A percentile compares a stretch with the other conserved stretches of the same genome.
Conservation (phyloP, 331 rosid genomes). For the Quercus tomentella region DNA sequence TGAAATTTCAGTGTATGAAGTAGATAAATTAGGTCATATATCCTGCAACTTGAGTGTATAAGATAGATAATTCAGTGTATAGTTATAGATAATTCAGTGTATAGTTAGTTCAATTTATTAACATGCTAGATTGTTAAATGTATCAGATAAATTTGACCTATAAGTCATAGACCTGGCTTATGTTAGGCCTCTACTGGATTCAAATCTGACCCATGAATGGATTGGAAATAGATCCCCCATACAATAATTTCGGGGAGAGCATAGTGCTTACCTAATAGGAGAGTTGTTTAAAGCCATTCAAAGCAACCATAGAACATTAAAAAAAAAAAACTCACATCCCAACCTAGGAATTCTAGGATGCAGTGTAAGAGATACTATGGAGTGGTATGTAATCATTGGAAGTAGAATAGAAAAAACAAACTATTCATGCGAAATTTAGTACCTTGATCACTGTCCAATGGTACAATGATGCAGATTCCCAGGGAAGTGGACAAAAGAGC, state of each 20-base stretch:
- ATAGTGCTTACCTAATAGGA: not conserved
- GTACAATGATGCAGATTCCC: constrained; percentile 68
- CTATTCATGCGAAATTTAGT: not conserved
- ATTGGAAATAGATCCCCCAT: not conserved
- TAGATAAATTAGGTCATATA: constrained; percentile 3
- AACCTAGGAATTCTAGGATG: not conserved
- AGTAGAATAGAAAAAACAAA: not conserved
- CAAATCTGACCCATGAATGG: not conserved
- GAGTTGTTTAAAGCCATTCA: not conserved
- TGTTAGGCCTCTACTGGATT: not conserved
- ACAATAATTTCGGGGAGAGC: no score
- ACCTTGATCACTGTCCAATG: constrained; percentile 90
- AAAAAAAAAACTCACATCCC: no score
- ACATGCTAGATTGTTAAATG: not conserved
- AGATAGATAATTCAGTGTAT: not conserved
- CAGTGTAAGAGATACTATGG: not conserved
- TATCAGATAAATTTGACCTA: not conserved
- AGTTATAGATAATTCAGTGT: not conserved
- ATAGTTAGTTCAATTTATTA: not conserved
- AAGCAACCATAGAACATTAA: not conserved
- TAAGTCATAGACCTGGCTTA: not conserved
- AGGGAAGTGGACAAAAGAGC: constrained; percentile 62
- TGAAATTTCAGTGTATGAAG: constrained; percentile 31
- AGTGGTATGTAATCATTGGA: not conserved
- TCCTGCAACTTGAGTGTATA: not conserved